Evolutionary conservation across 2,329 filamentous ascomycete genomes (phyloP).

Genomic region (Fusarium sp.): DNA sequence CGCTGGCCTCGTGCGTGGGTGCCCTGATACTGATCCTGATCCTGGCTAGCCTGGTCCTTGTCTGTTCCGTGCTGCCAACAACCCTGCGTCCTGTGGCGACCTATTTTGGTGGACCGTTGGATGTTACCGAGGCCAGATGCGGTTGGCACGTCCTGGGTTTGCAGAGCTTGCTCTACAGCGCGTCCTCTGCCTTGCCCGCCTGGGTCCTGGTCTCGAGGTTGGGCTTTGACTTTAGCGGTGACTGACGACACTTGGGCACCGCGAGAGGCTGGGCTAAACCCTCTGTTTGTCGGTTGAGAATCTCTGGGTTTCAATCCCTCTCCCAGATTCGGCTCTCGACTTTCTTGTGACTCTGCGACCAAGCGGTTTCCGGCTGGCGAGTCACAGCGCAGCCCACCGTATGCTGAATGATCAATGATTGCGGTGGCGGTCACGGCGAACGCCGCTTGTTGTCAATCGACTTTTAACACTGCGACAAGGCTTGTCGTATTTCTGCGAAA

Average conservation of each 20-base stretch:
- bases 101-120: constrained; percentile 42
- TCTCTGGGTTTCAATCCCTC: background rate
- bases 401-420: constrained; percentile 27
- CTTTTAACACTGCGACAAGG: background rate
- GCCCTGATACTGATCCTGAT: constrained; percentile 37
- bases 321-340: background rate
- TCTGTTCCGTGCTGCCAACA: constrained; percentile 29
- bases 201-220: constrained; percentile 21
- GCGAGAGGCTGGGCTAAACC: constrained; percentile 13
- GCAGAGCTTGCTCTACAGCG: constrained; percentile 22
- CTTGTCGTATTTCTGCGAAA: background rate
- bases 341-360: constrained; percentile 29
- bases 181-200: constrained; percentile 24
- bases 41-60: constrained; percentile 30
- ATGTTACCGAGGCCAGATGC: constrained; percentile 34
- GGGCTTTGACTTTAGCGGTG: constrained; percentile 38
- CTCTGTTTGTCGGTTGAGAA: constrained; percentile 5
- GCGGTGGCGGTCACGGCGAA: constrained; percentile 17
- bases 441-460: constrained; percentile 24
- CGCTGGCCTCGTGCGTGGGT: constrained; percentile 38
- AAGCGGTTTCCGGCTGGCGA: constrained; percentile 35
- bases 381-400: constrained; percentile 33
- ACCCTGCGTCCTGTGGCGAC: constrained; percentile 34
- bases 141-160: constrained; percentile 34
- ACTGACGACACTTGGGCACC: constrained; percentile 37